phyloP scores from a whole-genome alignment of 148 eudicot species.

The Rhododendron kiyosumense region DNA sequence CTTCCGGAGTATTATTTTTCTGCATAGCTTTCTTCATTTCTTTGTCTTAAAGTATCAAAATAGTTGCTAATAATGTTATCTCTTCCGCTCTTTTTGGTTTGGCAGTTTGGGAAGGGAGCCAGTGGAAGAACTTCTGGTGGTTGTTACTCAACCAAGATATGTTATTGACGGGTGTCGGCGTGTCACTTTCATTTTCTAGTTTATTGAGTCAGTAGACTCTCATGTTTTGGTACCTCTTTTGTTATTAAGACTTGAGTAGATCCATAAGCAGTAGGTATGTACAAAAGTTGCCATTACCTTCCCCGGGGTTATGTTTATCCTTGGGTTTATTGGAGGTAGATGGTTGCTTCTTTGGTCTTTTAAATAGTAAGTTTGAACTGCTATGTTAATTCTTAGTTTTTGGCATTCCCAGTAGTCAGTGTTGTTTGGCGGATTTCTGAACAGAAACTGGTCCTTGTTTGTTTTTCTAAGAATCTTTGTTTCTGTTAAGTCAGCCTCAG shows the following conservation, averaged over 20 bases:
- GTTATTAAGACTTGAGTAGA: not conserved
- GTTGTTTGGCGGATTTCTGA: not conserved
- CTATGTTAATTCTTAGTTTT: too few species aligned
- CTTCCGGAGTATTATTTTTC: not conserved
- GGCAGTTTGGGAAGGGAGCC: slow-evolving; percentile 2
- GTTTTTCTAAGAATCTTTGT: too few species aligned
- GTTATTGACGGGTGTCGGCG: not conserved
- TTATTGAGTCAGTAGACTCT: not conserved
- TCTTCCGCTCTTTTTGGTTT: not conserved
- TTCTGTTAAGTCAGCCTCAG: too few species aligned
- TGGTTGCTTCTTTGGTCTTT: too few species aligned
- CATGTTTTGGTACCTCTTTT: not conserved
- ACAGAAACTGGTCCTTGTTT: not conserved
- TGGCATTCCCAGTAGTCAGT: not conserved
- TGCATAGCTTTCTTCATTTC: not conserved
- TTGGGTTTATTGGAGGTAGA: too few species aligned
- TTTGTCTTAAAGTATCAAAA: not conserved
- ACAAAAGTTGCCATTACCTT: not conserved
- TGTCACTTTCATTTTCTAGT: not conserved
- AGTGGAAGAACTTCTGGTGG: slow-evolving; percentile 17
- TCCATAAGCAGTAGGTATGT: not conserved
- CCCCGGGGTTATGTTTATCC: too few species aligned
- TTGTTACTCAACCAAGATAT: slow-evolving; percentile 6
- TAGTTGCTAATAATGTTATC: not conserved
- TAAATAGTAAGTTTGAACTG: too few species aligned